Conservation (phyloP, 129 eudicot genomes). For the Kitagawia praeruptora region DNA sequence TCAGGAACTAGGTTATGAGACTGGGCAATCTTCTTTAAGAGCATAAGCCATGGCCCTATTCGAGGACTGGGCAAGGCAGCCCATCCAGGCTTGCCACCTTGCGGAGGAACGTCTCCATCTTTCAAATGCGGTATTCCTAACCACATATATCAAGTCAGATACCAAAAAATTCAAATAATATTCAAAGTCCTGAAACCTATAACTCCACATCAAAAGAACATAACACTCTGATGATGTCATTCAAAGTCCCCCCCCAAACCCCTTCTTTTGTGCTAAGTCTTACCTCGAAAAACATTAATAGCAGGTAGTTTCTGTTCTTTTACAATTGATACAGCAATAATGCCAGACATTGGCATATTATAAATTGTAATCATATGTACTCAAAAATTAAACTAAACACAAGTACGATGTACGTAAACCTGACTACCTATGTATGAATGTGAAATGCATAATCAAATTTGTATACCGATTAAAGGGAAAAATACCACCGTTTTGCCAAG, state of each 20-base stretch:
- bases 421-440: no score
- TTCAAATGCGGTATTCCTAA: slow-evolving; percentile 80
- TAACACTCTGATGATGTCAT: not conserved
- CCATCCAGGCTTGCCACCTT: slow-evolving; percentile 96
- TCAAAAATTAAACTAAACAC: no score
- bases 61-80: slow-evolving; percentile 92
- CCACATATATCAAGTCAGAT: not conserved
- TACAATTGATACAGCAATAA: not conserved
- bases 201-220: not conserved
- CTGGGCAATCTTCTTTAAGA: slow-evolving; percentile 59
- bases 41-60: slow-evolving; percentile 76
- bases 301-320: not conserved
- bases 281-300: not conserved
- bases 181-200: not conserved
- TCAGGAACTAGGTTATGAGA: slow-evolving; percentile 74
- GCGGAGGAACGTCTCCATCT: slow-evolving; percentile 82
- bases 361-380: not conserved
- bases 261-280: not conserved
- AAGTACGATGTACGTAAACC: no score
- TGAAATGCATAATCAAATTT: no score
- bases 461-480: no score
- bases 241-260: not conserved
- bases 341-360: not conserved
- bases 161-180: not conserved
- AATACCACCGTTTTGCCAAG: no score